Evolutionary conservation across 352 stramenopile genomes (phyloP).

Genomic region (Peronospora destructor): DNA sequence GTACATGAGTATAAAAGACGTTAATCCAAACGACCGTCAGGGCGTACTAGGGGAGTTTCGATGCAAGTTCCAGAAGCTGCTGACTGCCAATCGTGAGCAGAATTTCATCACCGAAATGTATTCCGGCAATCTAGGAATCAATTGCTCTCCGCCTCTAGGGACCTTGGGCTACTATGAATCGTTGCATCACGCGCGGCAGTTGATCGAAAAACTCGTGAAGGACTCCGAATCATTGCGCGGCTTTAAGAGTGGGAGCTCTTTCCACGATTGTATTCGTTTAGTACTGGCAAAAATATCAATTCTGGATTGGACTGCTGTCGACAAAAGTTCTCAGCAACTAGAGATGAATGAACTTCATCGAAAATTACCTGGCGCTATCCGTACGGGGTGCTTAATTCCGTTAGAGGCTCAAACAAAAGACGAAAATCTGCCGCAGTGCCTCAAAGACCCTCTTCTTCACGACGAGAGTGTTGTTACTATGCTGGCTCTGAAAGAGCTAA

Average conservation of each 20-base stretch:
- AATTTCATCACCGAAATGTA: conserved; percentile 72
- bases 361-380: conserved; percentile 25
- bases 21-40: conserved; percentile 57
- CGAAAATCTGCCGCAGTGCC: conserved; percentile 4
- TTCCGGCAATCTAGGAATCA: conserved; percentile 44
- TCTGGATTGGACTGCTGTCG: conserved; percentile 66
- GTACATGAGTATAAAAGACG: conserved; percentile 72
- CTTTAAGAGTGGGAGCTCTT: conserved; percentile 40
- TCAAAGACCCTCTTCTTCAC: conserved; percentile 14
- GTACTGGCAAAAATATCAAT: conserved; percentile 71
- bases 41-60: conserved; percentile 47
- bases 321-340: conserved; percentile 39
- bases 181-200: conserved; percentile 31
- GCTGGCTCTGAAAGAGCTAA: too few relatives aligned
- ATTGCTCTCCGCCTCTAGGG: conserved; percentile 61
- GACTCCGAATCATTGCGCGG: conserved; percentile 16
- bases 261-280: conserved; percentile 64
- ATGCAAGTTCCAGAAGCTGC: conserved; percentile 37
- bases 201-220: conserved; percentile 30
- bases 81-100: conserved; percentile 43
- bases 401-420: conserved; percentile 12
- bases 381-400: conserved; percentile 25
- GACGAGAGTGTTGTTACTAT: not conserved
- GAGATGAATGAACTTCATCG: conserved; percentile 27
- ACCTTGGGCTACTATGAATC: conserved; percentile 62